These are phyloP conservation scores for Omphalotus guepiniiformis DNA, from an alignment of 768 basidiomycete species.

Conservation along the genomic window DNA sequence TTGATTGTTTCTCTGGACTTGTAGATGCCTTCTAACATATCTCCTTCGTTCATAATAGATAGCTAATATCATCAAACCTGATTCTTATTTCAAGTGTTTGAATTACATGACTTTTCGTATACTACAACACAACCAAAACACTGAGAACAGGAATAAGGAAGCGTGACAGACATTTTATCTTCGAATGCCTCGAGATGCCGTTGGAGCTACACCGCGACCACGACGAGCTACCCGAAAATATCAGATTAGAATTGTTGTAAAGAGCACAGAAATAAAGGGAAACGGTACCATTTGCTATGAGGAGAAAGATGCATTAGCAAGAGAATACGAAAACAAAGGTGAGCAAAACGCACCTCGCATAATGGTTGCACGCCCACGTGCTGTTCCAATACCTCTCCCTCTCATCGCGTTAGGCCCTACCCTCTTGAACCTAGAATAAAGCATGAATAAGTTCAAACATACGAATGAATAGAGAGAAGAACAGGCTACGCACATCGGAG, in stretches of 20 bases:
- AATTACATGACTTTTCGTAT: neutral
- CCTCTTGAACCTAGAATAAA: slow-evolving; percentile 85
- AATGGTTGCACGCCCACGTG: slow-evolving; percentile 96
- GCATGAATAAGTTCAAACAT: slow-evolving; percentile 3
- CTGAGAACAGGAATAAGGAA: neutral
- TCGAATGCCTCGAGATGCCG: slow-evolving; percentile 74
- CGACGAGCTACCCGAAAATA: slow-evolving; percentile 61
- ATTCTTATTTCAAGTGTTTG: neutral
- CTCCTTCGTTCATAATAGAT: too few relatives aligned
- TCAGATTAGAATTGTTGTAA: slow-evolving; percentile 6
- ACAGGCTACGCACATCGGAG: slow-evolving; percentile 78
- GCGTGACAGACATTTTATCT: slow-evolving; percentile 42
- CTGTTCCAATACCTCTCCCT: slow-evolving; percentile 98
- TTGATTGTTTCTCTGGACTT: neutral
- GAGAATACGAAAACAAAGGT: slow-evolving; percentile 2
- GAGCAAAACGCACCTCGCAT: slow-evolving; percentile 77
- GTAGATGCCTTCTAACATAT: too few relatives aligned
- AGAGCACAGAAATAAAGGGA: neutral
- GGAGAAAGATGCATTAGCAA: slow-evolving; percentile 17
- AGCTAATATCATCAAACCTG: too few relatives aligned
- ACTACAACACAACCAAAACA: neutral
- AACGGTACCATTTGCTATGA: slow-evolving; percentile 69
- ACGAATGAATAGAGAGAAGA: slow-evolving; percentile 2
- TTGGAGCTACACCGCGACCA: slow-evolving; percentile 73
- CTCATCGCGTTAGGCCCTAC: slow-evolving; percentile 98